Evolutionary conservation across 2,329 filamentous ascomycete species (phyloP), one percentile per base, ranked within the genome.

Genomic region (Colletotrichum coccodes): DNA sequence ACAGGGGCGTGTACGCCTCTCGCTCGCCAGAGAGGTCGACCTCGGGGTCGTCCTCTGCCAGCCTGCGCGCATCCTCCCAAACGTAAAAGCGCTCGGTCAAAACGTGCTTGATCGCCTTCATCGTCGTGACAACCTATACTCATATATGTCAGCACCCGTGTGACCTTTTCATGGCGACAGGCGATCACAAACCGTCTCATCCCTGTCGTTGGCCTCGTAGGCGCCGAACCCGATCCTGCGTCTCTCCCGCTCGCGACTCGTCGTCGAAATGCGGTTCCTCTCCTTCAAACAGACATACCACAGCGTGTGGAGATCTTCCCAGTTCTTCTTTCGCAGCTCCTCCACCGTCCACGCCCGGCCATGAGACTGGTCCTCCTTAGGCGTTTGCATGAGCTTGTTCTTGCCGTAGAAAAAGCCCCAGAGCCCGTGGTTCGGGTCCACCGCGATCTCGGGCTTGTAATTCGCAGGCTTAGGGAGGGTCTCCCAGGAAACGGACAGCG

Each of bases 201-300:
- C 88, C 71, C 96, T 89, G 49, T 81, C 77, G 23, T 85, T 81
- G 49, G 87, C 84, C 82, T 97, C 93, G 50, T 83, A 84, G 30
- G 91, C 87, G 73, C 95, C 95, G 76, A 92, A 96, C 32, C 91
- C 90, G 56, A 93, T 85, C 72, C 91, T 85, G 63, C 92, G 77
- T 73, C 92, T 87, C 34, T 83, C 77, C 74, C 93, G 87, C 83
- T 97, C 94, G 65, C 86, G 80, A 60, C 86, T 85, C 73, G 92
- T 90, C 34, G 97, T 98, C n/a, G 90, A 86, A 74, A 98, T 89
- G 73, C 93, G 89, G 82, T 99, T 99, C 75, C 93, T 87, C 83
- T 99, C 96, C 83, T 93, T 94, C 69, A 92, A 88, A 79, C 96
- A 98, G 63, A 94, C 89, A 94, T 95, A 99, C 94, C 95, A 99